A percentile compares a stretch with the other conserved stretches of the same genome.
Conservation (phyloP, 2,329 filamentous ascomycete species). For the Sarocladium strictum region DNA sequence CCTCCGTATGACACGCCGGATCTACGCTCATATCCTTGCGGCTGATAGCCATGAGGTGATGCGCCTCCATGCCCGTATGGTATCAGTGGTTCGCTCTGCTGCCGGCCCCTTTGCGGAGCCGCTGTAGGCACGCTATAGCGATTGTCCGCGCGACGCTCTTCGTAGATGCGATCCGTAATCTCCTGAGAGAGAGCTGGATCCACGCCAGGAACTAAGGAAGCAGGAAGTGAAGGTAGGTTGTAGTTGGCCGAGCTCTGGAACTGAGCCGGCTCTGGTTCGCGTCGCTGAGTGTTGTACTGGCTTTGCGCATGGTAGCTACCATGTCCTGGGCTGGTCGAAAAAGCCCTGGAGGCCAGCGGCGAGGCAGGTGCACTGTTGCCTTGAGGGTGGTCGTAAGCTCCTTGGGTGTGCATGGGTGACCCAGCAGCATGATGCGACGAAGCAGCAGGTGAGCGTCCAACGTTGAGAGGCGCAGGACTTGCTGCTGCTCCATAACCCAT, state of each 20-base stretch:
- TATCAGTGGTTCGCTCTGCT: conserved; percentile 24
- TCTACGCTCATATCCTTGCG: conserved; percentile 34
- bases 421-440: conserved; percentile 8
- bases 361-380: not conserved
- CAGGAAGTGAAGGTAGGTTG: conserved; percentile 42
- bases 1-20: conserved; percentile 32
- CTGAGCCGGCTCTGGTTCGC: conserved; percentile 23
- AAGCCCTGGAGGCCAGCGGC: conserved; percentile 5
- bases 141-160: conserved; percentile 43
- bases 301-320: conserved; percentile 18
- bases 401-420: conserved; percentile 1
- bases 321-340: conserved; percentile 11
- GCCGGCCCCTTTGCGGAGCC: conserved; percentile 37
- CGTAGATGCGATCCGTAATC: conserved; percentile 50
- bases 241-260: conserved; percentile 30
- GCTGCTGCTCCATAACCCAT: conserved; percentile 31
- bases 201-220: conserved; percentile 53
- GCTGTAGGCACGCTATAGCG: conserved; percentile 36
- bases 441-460: conserved; percentile 27
- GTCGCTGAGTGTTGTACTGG: conserved; percentile 20
- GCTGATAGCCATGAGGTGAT: conserved; percentile 4
- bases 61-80: conserved; percentile 15
- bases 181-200: conserved; percentile 51
- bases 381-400: conserved; percentile 1
- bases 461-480: conserved; percentile 39